Evolutionary conservation across 306 rosid species (phyloP), one percentile per base, ranked within the genome.

Genomic region (Potentilla sterilis): DNA sequence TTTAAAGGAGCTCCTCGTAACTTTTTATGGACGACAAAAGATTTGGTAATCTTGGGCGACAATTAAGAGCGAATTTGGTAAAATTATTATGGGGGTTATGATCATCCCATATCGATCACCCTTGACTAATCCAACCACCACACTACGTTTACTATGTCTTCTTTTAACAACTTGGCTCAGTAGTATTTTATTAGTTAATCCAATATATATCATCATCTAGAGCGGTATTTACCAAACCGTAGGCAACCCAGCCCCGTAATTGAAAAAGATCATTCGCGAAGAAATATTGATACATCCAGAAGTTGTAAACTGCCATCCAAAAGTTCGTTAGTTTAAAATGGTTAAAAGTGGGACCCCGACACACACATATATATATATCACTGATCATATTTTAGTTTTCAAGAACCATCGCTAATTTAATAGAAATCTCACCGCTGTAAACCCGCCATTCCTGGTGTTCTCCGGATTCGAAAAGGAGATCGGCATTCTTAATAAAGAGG

Each of bases 171-270:
- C 40, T 61, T 61, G 40, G 40, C 28, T 34, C 0, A 5, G 40
- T 5, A 61, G 40, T 12, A 12, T 28, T 9, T 34, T 19, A 7
- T 52, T 52, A 32, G 32, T 16, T 49, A 68, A 43, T 43, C 14
- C 62, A n/a, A n/a, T n/a, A n/a, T n/a, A n/a, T n/a, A 21, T 8
- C n/a, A 18, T 8, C 32, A 46, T 7, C 10, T 47, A 13, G 0
- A 19, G 8, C 37, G 47, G 62, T 73, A 58, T 32, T 7, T 57
- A 44, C 68, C 18, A 77, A 77, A 38, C 62, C 46, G 44, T 67
- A 24, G 38, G 59, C 24, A 52, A 51, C 40, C 59, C 21, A 15
- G 34, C 61, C 22, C 64, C 42, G 9, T 28, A 21, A 15, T 67
- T 55, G 19, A 74, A 46, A 46, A 57, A 12, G 57, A 67, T 9